Evolutionary conservation across 2,329 filamentous ascomycete genomes (phyloP).

Genomic region (Talaromyces funiculosus): DNA sequence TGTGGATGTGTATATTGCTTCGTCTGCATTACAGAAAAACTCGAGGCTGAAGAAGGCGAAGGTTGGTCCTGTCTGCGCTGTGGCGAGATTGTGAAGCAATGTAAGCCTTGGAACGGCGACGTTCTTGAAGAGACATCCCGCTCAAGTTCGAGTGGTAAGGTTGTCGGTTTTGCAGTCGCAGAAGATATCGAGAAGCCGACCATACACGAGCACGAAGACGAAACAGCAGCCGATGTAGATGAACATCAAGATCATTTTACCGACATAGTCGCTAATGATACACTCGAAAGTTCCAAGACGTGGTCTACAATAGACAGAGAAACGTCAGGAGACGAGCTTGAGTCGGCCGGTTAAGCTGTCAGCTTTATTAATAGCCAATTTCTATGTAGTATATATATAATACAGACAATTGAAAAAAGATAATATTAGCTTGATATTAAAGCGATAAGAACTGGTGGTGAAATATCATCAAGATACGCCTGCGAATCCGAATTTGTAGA

Average conservation of each 20-base stretch:
- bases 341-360: background rate
- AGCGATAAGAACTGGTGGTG: background rate
- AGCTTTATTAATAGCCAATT: background rate
- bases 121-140: conserved; percentile 52
- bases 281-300: conserved; percentile 31
- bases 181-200: conserved; percentile 18
- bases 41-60: conserved; percentile 90
- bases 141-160: conserved; percentile 33
- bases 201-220: conserved; percentile 14
- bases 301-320: conserved; percentile 32
- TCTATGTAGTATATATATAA: background rate
- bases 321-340: background rate
- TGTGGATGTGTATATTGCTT: conserved; percentile 96
- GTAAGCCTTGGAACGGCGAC: conserved; percentile 86
- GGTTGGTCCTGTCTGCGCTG: conserved; percentile 90
- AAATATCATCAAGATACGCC: no score
- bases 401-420: background rate
- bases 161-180: conserved; percentile 38
- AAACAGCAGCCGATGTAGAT: conserved; percentile 15
- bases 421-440: background rate
- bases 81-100: conserved; percentile 75
- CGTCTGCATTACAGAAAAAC: conserved; percentile 81
- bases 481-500: no score
- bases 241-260: conserved; percentile 15
- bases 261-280: conserved; percentile 28